Evolutionary conservation across 805 yeast genomes (phyloP), one percentile per base, ranked within the genome.

Genomic region (Sugiyamaella chiloensis): DNA sequence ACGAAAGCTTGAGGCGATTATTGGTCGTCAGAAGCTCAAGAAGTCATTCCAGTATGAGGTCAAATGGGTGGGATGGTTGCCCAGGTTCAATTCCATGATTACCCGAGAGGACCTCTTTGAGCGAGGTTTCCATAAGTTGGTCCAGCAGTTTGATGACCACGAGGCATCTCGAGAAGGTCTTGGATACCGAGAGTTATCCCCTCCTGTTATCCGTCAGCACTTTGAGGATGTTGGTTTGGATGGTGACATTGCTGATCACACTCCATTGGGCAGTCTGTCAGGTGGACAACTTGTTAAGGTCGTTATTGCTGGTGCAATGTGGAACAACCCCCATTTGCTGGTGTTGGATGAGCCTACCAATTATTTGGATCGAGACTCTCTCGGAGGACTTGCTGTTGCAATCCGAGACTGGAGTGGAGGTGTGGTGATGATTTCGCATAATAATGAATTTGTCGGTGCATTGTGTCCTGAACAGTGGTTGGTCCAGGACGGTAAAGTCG

Each of bases 81-180:
- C 98, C 55, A 90, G 84, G 69, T 87, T 81, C 73, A 91, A 91
- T 72, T 79, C 96, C 24, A 87, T 95, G 95, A 87, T 93, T 63
- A 79, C 96, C 37, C 83, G 85, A 60, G 99, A 91, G 52, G 71
- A 73, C 29, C 74, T 91, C 54, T 61, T 87, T 35, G 91, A 83
- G 68, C 80, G 86, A 64, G 95, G 98, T 51, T 89, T 89, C 64
- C 84, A 80, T 53, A 89, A 88, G 75, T 72, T 93, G 63, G 95
- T 91, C 55, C 96, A 91, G 70, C 91, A 86, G 68, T 95, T 93
- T 59, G 99, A 91, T 73, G 97, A 93, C 77, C 96, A 90, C 72
- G 99, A 93, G 76, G 96, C 99, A 56, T 88, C 96, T 40, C 89
- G 98, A 73, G 96, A 95, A 71, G 99, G 99, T 81, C 78, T 91